Evolutionary conservation across 768 basidiomycete genomes (phyloP), one percentile per base, ranked within the genome.

Genomic region (Hericium erinaceus): DNA sequence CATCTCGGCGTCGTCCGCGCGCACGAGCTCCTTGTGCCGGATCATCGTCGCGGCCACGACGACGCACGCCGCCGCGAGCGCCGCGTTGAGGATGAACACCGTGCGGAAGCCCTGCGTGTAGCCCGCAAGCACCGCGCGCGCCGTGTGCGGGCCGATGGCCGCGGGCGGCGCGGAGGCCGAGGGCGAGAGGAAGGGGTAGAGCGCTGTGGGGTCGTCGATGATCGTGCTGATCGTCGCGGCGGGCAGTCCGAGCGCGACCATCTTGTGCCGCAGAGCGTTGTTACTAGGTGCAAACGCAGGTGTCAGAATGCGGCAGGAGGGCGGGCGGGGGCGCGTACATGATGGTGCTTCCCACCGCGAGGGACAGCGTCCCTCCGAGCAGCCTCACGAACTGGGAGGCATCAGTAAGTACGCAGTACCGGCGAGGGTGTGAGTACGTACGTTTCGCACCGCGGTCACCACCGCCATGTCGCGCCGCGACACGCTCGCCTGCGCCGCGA

Each of bases 401-500:
- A 54, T 39, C 57, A 52, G 38, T 24, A 57, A 52, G 7, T 8
- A 46, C 44, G 5, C 18, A 15, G 12, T 16, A 16, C 16, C 2
- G 16, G 44, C 2, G 20, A 46, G 51, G 40, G 11, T 12, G 11
- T 11, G 11, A 46, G 56, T 12, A 62, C 16, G 54, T 56, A 82
- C 82, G 65, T 85, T 85, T 52, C 84, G 75, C 56, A 82, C 77
- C 0, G 81, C 82, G 0, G 87, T 89, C 0, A 89, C 86, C 9
- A 87, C 84, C 1, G 85, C 84, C 86, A 90, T 88, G 59, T 91
- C 87, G 41, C 74, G 75, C 40, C 87, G 71, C 0, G 80, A 69
- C 0, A 90, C 88, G 24, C 84, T 83, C 0, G 87, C 86, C 65
- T 91, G 89, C 7, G 80, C 83, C 0, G 84, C 84, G 7, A 87